Evolutionary conservation across 1,284 basidiomycete species (phyloP), one percentile per base, ranked within the genome.

Genomic region (Xerocomus minutiporus): DNA sequence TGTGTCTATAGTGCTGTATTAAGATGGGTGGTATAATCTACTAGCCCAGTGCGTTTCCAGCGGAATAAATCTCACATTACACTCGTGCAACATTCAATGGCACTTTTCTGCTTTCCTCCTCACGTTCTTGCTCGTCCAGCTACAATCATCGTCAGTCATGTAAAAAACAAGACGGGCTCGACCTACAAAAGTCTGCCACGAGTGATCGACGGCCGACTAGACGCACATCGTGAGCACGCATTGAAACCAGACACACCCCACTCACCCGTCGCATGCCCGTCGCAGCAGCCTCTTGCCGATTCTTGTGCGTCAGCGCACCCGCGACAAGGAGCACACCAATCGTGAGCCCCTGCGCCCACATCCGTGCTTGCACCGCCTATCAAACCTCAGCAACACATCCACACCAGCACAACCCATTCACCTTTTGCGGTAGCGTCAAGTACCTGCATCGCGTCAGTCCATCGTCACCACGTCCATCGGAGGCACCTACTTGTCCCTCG

Each of bases 311-410:
- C 12, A 91, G 64, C 26, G 82, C 80, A 54, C 88, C 91, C 12
- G 90, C 88, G 2, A 73, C 83, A 51, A 93, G 77, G 38, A 93
- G 73, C 35, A 91, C 76, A 41, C 83, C 89, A 56, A 93, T 82
- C 0, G 91, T 93, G 51, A 91, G 70, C 8, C 85, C 87, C 58
- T 89, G 87, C 7, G 87, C 86, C 89, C 89, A 96, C 80, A 96
- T 91, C 82, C 93, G 90, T 34, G 91, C 91, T 73, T 96, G 93
- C 0, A 97, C 93, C 48, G 95, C 74, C 59, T 84, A 79, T 60
- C 48, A 78, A 2, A 77, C 76, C 38, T 79, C 71, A 59, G 75
- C 73, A 56, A 5, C 15, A 44, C 11, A 17, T 5, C 11, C 20
- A 17, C 2, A 15, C 1, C 25, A 20, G n/a, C 20, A 23, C 13